Evolutionary conservation across 139 green algal species (phyloP).

Genomic region (Tetradesmus lagerheimii): DNA sequence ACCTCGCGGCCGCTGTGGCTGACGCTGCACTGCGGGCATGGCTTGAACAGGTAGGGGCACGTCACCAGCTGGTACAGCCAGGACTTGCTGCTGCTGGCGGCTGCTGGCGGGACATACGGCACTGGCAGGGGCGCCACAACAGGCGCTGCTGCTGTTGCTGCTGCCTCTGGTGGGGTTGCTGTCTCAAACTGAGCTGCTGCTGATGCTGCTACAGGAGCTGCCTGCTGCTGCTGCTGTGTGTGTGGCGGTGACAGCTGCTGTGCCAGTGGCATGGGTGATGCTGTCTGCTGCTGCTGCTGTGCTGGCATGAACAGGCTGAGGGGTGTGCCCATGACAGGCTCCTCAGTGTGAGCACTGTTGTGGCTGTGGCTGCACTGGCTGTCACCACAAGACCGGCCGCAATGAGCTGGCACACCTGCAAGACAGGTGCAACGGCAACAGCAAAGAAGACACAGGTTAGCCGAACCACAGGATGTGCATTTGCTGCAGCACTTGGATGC

Average conservation of each 20-base stretch:
- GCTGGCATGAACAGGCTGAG: neutral
- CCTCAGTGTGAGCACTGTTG: neutral
- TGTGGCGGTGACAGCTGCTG: neutral
- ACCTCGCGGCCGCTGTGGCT: constrained; percentile 12
- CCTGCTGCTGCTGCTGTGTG: neutral
- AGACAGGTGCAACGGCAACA: neutral
- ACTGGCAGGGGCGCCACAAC: neutral
- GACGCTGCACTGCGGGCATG: constrained; percentile 48
- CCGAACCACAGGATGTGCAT: neutral
- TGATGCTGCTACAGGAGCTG: neutral
- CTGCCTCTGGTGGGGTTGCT: neutral
- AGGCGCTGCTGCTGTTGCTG: constrained; percentile 20
- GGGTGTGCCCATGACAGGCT: neutral
- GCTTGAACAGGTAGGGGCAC: constrained; percentile 46
- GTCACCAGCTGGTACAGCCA: constrained; percentile 50
- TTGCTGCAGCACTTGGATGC: neutral
- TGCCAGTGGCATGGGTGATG: neutral
- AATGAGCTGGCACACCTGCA: neutral
- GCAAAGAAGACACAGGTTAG: neutral
- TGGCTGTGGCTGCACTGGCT: constrained; percentile 17
- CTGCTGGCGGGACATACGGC: constrained; percentile 9
- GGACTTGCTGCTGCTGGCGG: constrained; percentile 32
- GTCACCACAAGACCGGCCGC: neutral
- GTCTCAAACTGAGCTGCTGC: neutral
- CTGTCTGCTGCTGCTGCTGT: neutral